phyloP scores from a whole-genome alignment of 306 rosid species.

The Glycine soja region DNA sequence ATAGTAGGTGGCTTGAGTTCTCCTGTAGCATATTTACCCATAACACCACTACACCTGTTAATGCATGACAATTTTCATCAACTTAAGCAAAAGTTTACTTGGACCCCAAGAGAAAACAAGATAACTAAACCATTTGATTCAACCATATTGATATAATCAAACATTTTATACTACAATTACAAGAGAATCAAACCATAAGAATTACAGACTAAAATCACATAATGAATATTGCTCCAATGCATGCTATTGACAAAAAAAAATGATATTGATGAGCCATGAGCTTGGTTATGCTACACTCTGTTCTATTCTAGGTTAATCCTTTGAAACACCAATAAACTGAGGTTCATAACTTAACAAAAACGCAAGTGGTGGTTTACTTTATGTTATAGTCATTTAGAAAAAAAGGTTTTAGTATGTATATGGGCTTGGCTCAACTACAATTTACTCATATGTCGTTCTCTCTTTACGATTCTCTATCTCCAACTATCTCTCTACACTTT shows the following conservation, averaged over 20 bases:
- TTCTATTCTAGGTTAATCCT: background rate
- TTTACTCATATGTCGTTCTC: too few species aligned
- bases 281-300: background rate
- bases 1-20: slow-evolving; percentile 87
- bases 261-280: background rate
- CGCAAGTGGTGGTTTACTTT: background rate
- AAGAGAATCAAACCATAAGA: background rate
- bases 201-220: background rate
- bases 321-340: background rate
- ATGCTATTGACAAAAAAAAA: background rate
- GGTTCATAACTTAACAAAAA: slow-evolving; percentile 1
- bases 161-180: background rate
- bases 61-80: slow-evolving; percentile 21
- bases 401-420: too few species aligned
- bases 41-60: slow-evolving; percentile 93
- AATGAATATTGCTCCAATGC: background rate
- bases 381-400: too few species aligned
- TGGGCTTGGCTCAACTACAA: too few species aligned
- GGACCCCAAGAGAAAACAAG: background rate
- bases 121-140: slow-evolving; percentile 17
- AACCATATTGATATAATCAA: background rate
- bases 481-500: too few species aligned
- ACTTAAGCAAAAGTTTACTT: background rate
- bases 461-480: too few species aligned
- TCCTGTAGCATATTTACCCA: slow-evolving; percentile 94